phyloP scores from a whole-genome alignment of 176 grass and related monocot genomes.

The Avena eriantha region DNA sequence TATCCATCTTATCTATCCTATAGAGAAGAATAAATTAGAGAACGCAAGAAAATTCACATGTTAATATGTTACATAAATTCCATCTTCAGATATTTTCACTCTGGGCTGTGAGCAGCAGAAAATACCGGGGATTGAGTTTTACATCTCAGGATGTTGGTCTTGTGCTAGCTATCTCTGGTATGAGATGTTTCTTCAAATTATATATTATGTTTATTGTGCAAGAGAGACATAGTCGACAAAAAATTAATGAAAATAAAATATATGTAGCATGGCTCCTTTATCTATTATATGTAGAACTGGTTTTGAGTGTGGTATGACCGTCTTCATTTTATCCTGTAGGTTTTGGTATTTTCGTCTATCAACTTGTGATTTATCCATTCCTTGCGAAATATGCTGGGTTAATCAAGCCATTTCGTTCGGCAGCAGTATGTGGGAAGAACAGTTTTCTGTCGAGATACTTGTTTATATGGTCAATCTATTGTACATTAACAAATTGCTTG shows the following conservation, averaged over 20 bases:
- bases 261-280: neutral
- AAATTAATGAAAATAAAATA: conserved; percentile 6
- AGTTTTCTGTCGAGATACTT: neutral
- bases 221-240: neutral
- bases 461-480: neutral
- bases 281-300: neutral
- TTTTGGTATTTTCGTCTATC: conserved; percentile 58
- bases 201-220: neutral
- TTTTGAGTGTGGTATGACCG: neutral
- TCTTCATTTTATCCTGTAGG: conserved; percentile 35
- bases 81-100: conserved; percentile 60
- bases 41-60: conserved; percentile 3
- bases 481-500: neutral
- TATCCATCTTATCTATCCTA: neutral
- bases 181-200: neutral
- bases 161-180: conserved; percentile 67
- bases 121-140: conserved; percentile 51
- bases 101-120: too few relatives aligned
- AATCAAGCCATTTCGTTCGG: conserved; percentile 48
- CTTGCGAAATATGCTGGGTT: conserved; percentile 51
- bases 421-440: conserved; percentile 42
- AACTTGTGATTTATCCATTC: conserved; percentile 58
- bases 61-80: conserved; percentile 20
- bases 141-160: conserved; percentile 71
- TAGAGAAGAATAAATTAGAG: neutral